Base-by-base conservation (phyloP, 108 stramenopile species). In the Discostella pseudostelligera region DNA sequence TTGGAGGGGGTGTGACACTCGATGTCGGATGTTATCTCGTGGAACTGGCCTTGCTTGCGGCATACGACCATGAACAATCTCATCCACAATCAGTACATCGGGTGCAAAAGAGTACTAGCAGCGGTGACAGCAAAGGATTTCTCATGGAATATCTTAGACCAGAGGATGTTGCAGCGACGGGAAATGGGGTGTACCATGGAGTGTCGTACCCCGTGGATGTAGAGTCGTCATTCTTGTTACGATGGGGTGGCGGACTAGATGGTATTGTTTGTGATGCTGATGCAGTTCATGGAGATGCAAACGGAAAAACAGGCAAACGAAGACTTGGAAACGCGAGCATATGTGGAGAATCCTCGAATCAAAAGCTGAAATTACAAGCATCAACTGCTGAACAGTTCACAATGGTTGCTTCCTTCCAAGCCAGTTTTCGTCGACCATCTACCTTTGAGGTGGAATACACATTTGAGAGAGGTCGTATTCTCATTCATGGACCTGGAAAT, bases 21-120 rank as follows among this genome's bases (percentile, higher is more conserved):
- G 70, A 70, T 62, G 70, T 70, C 22, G 70, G 70, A 25, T 70
- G 70, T 43, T 70, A 70, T 29, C 59, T 70, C n/a, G 37, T 70
- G 39, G 70, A 62, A 45, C 61, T 70, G 44, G 70, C 70, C 16
- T 56, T 70, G 43, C 45, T 70, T 42, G 70, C 70, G 10, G 70
- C 61, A 26, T 62, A 70, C 46, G 70, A 70, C 43, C 69, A 70
- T 54, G 21, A 28, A 14, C 46, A 70, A 16, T 56, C 55, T 45
- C 13, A 19, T 25, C 24, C 9, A 11, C 4, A 42, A 25, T 32
- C 32, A 3, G 3, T 32, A 5, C 16, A 19, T 40, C 20, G 44
- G 10, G 0, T 35, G 20, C 25, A 17, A 28, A 8, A 28, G 8
- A 24, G 32, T 14, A 8, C 29, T 39, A 39, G 62, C 32, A n/a